These are phyloP conservation scores for Russula lepida DNA, from an alignment of 768 basidiomycete genomes.

Conservation along the genomic window DNA sequence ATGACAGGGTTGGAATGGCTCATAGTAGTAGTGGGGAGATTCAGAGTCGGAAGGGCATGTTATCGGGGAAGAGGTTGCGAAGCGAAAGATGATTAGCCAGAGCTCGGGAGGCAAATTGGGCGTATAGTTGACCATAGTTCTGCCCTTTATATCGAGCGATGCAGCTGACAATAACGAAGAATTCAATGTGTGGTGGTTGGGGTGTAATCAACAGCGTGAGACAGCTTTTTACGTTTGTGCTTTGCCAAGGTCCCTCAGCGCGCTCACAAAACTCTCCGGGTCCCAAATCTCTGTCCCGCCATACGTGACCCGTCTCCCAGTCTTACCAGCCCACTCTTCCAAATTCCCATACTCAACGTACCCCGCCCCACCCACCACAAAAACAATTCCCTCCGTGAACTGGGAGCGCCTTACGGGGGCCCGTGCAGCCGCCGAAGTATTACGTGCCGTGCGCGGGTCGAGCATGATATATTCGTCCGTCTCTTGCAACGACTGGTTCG, in stretches of 20 bases:
- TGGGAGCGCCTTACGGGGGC: conserved; percentile 53
- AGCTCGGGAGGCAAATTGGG: conserved; percentile 15
- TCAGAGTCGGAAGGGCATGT: neutral
- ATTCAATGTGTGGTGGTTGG: too few relatives aligned
- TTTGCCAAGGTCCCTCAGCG: conserved; percentile 59
- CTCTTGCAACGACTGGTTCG: conserved; percentile 69
- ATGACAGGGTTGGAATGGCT: conserved; percentile 8
- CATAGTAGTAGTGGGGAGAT: neutral
- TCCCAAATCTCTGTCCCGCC: conserved; percentile 94
- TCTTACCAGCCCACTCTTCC: conserved; percentile 82
- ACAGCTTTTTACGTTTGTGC: too few relatives aligned
- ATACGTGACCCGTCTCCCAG: conserved; percentile 82
- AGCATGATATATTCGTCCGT: conserved; percentile 49
- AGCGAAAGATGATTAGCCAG: conserved; percentile 18
- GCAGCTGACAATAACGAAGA: too few relatives aligned
- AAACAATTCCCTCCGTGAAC: conserved; percentile 84
- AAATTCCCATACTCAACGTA: conserved; percentile 98
- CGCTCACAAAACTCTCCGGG: conserved; percentile 73
- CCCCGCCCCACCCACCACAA: conserved; percentile 92
- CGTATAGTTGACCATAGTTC: neutral
- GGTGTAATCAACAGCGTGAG: too few relatives aligned
- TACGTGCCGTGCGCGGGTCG: conserved; percentile 33
- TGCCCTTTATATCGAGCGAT: neutral
- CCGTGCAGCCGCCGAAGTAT: conserved; percentile 25
- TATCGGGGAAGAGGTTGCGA: conserved; percentile 10